Percentiles rank a stretch among this genome's conserved stretches.
Conservation (phyloP, 192 early-diverging fungal species). For the Spizellomyces sp. region DNA sequence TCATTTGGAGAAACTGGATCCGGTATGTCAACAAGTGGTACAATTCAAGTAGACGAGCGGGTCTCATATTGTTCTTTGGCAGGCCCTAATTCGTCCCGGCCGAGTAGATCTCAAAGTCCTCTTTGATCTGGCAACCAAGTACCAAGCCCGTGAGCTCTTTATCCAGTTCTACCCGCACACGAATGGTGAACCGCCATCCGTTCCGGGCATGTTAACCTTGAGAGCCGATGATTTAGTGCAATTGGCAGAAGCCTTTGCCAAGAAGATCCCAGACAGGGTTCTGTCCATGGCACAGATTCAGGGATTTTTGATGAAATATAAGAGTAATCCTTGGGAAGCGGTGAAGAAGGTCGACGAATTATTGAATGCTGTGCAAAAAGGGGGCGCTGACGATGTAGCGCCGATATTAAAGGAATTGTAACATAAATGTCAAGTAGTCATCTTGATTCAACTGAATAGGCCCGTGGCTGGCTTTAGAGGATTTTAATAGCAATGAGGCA, state of each 20-base stretch:
- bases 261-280: slow-evolving; percentile 27
- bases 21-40: slow-evolving; percentile 2
- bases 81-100: slow-evolving; percentile 68
- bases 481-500: too few relatives aligned
- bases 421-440: too few relatives aligned
- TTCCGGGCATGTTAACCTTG: background rate
- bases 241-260: slow-evolving; percentile 70
- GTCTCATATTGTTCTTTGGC: too few relatives aligned
- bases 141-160: slow-evolving; percentile 66
- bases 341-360: slow-evolving; percentile 25
- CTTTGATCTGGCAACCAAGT: slow-evolving; percentile 59
- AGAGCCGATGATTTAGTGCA: slow-evolving; percentile 5
- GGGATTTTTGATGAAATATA: slow-evolving; percentile 89
- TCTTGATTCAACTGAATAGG: too few relatives aligned
- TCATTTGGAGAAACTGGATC: slow-evolving; percentile 67
- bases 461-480: too few relatives aligned
- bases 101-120: slow-evolving; percentile 65
- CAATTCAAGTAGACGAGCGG: too few relatives aligned
- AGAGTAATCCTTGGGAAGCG: slow-evolving; percentile 51
- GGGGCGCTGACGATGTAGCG: background rate
- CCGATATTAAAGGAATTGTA: too few relatives aligned
- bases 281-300: slow-evolving; percentile 86
- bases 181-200: background rate
- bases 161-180: slow-evolving; percentile 59
- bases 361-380: background rate